Conservation (phyloP, 2,329 filamentous ascomycete species). For the Orbilia ellipsospora region DNA sequence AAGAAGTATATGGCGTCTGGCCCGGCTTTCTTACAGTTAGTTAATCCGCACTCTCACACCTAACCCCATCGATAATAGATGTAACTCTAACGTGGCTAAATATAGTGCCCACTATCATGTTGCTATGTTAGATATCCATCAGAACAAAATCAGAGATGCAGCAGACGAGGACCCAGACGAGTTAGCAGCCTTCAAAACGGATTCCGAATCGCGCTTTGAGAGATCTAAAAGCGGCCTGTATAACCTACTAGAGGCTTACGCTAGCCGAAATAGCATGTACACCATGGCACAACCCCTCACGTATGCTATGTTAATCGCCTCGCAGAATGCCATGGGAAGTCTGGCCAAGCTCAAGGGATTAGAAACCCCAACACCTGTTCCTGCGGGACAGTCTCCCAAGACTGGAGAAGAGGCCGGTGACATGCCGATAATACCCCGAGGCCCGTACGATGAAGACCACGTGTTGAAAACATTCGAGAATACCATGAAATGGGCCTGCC, state of each 20-base stretch:
- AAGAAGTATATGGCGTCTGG: slow-evolving; percentile 21
- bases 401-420: slow-evolving; percentile 1
- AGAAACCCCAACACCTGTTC: slow-evolving; percentile 30
- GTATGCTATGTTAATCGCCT: slow-evolving; percentile 32
- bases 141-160: slow-evolving; percentile 32
- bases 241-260: slow-evolving; percentile 24
- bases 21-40: slow-evolving; percentile 43
- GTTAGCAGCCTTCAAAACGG: slow-evolving; percentile 27
- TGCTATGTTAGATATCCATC: slow-evolving; percentile 35
- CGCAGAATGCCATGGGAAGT: slow-evolving; percentile 44
- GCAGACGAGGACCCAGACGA: slow-evolving; percentile 33
- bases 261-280: slow-evolving; percentile 37
- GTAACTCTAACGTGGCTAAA: background rate
- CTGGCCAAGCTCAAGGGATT: slow-evolving; percentile 19
- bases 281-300: slow-evolving; percentile 45
- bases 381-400: slow-evolving; percentile 7
- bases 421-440: slow-evolving; percentile 6
- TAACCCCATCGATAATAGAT: background rate
- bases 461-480: slow-evolving; percentile 39
- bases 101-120: slow-evolving; percentile 29
- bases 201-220: slow-evolving; percentile 31
- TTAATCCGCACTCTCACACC: background rate
- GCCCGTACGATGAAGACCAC: slow-evolving; percentile 45
- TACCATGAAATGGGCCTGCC: slow-evolving; percentile 39
- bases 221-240: slow-evolving; percentile 36